Percentiles rank a stretch among this genome's conserved stretches.
phyloP scores from a whole-genome alignment of 78 protist species.

The Chrysochromulina tobinii region DNA sequence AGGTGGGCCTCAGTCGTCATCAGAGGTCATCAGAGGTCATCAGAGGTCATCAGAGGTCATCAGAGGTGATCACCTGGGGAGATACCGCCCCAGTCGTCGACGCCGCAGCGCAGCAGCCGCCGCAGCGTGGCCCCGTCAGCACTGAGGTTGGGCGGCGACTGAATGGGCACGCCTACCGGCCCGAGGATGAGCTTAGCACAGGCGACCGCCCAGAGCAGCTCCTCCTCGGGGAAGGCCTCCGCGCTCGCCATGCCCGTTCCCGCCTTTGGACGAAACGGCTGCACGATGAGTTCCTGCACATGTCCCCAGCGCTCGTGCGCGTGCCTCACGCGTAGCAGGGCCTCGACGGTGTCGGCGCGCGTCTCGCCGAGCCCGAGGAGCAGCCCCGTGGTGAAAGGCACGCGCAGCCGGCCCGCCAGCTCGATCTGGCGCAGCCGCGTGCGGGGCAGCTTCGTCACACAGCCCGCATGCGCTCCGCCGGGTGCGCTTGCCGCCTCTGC shows the following conservation, averaged over 20 bases:
- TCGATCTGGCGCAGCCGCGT: not conserved
- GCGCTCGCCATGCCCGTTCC: not conserved
- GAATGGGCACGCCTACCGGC: not conserved
- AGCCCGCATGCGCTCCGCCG: constrained; percentile 19
- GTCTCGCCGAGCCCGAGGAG: constrained; percentile 24
- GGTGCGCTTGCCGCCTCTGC: not conserved
- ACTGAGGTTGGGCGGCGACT: not conserved
- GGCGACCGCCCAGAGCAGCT: not conserved
- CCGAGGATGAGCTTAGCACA: not conserved
- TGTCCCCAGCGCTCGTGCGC: not conserved
- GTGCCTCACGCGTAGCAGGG: not conserved
- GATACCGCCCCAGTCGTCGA: constrained; percentile 32
- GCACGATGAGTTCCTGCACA: constrained; percentile 15
- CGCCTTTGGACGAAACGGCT: constrained; percentile 14
- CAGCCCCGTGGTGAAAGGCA: constrained; percentile 27
- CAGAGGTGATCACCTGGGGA: not conserved
- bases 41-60: too few relatives aligned
- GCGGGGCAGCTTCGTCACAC: not conserved
- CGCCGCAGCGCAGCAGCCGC: not conserved
- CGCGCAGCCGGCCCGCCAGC: not conserved
- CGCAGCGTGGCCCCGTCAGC: not conserved
- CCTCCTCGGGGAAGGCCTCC: not conserved
- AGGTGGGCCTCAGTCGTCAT: too few relatives aligned
- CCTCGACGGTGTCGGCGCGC: not conserved
- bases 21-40: too few relatives aligned